Evolutionary conservation across 768 basidiomycete species (phyloP), one percentile per base, ranked within the genome.

Genomic region (Gloeopeniophorella convolvens): DNA sequence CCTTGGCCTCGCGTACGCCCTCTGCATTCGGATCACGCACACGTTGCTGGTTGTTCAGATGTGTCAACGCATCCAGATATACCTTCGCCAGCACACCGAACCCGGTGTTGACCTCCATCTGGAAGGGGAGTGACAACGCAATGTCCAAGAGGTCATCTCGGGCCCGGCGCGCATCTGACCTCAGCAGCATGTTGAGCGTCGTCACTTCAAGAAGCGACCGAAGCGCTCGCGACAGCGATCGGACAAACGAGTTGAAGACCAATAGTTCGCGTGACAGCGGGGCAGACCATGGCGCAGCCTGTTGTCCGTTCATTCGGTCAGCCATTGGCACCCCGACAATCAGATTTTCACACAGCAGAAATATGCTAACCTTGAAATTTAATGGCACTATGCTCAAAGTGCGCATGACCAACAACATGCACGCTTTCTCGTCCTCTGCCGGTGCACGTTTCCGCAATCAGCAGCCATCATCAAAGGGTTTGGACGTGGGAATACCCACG

Each of bases 81-180:
- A 94, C 93, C 74, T 97, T 99, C 13, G 89, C 92, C 18, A 99
- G 77, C 56, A 99, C 89, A 3, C 96, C 96, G 68, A 97, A 97
- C 16, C 94, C 96, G 0, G 96, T 98, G 74, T 96, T 96, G 60
- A 92, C 91, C 63, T 98, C 96, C 48, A 79, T 76, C 65, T 96
- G 94, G 79, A 98, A 96, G 8, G 94, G 92, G 28, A 97, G 74
- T 37, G 89, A 91, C 28, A 96, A 76, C 55, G 90, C 82, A 54
- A 98, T 85, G 65, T 98, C 96, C 60, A 96, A 72, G 57, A 91
- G 72, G 64, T 98, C 96, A 55, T 97, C 94, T 60, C 95, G 79
- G 36, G 80, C 78, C 42, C 89, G 77, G 27, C 84, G 81, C 28
- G 91, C 93, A 62, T 97, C 94, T 26, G 79, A 81, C 23, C 90